Percentiles rank a stretch among this genome's conserved stretches.
Conservation (phyloP, 2,329 filamentous ascomycete species). For the Fusarium brevicatenulatum region DNA sequence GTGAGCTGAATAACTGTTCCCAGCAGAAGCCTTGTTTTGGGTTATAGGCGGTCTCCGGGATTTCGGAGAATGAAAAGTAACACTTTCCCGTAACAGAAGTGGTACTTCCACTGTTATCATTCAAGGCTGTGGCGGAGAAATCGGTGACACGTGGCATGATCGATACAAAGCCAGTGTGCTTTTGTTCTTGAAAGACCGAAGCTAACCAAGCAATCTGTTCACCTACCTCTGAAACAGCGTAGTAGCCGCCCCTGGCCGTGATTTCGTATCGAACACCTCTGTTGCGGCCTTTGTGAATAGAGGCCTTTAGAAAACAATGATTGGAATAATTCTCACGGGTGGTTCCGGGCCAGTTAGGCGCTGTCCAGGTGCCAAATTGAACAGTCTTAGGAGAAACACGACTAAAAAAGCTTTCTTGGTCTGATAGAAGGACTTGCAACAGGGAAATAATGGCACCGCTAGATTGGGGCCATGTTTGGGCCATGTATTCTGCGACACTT, state of each 20-base stretch:
- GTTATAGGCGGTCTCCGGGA: too few species aligned
- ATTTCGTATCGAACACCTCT: neutral
- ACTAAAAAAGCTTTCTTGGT: neutral
- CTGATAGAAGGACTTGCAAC: neutral
- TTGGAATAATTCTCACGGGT: neutral
- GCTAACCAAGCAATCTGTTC: constrained; percentile 19
- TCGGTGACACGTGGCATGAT: neutral
- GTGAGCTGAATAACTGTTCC: neutral
- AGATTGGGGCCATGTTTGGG: constrained; percentile 12
- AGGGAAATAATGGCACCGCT: neutral
- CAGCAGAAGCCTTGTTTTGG: constrained; percentile 1
- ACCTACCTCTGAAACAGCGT: constrained; percentile 7
- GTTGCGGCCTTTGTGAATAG: too few species aligned
- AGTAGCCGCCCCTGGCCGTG: neutral
- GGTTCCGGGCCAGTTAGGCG: fast-evolving
- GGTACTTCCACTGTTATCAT: fast-evolving
- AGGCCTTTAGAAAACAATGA: too few species aligned
- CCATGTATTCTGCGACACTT: neutral
- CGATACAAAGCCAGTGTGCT: neutral
- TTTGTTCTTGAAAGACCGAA: neutral
- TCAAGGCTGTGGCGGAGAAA: fast-evolving
- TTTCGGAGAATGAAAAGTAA: fast-evolving
- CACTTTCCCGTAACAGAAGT: fast-evolving
- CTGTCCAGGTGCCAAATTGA: fast-evolving
- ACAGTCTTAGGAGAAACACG: fast-evolving